Conservation (phyloP, 192 early-diverging fungal genomes). For the Linnemannia schmuckeri region DNA sequence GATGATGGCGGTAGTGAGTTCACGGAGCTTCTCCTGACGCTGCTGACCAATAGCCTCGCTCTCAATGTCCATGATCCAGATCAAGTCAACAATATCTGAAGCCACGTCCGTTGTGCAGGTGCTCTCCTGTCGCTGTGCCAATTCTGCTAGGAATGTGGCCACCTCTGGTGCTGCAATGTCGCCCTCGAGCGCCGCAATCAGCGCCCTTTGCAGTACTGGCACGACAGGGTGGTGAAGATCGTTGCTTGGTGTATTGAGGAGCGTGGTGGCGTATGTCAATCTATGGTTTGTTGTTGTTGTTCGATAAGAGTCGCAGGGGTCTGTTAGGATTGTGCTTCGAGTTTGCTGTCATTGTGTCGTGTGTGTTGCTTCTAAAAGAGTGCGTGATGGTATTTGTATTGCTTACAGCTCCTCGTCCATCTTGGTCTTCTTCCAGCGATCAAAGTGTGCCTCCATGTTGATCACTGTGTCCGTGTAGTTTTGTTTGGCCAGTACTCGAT, state of each 20-base stretch:
- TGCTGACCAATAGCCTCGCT: slow-evolving; percentile 3
- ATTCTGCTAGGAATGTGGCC: slow-evolving; percentile 16
- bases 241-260: slow-evolving; percentile 18
- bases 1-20: slow-evolving; percentile 28
- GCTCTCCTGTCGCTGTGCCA: background rate
- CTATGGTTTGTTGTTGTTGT: background rate
- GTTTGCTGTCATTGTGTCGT: background rate
- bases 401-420: slow-evolving; percentile 30
- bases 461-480: background rate
- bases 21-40: slow-evolving; percentile 5
- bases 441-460: slow-evolving; percentile 21
- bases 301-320: background rate
- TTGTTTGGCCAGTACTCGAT: background rate
- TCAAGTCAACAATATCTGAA: slow-evolving; percentile 31
- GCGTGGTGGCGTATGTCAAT: slow-evolving; percentile 11
- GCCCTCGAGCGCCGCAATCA: slow-evolving; percentile 10
- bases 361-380: background rate
- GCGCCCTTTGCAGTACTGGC: slow-evolving; percentile 9
- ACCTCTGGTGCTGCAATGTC: background rate
- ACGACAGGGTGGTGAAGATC: slow-evolving; percentile 12
- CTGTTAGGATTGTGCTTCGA: background rate
- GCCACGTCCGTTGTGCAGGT: slow-evolving; percentile 7
- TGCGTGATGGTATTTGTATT: background rate
- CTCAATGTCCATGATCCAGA: slow-evolving; percentile 48
- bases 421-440: slow-evolving; percentile 26